A percentile compares a stretch with the other conserved stretches of the same genome.
These are phyloP conservation scores for Candida smagusa DNA, from an alignment of 1,139 yeast species.

Conservation along the genomic window DNA sequence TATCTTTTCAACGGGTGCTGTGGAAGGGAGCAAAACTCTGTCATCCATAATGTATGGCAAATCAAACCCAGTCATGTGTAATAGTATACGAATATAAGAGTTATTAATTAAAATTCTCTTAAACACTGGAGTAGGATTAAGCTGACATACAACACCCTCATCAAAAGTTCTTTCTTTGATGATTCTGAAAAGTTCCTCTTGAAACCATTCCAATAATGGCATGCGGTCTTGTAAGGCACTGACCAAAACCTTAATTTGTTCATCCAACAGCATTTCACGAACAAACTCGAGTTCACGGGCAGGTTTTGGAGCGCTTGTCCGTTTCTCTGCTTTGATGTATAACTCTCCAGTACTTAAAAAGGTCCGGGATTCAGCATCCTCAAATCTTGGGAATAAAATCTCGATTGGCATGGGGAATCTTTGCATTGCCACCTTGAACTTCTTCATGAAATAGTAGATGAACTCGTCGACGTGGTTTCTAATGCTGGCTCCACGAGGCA, in stretches of 20 bases:
- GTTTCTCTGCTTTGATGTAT: conserved; percentile 20
- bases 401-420: conserved; percentile 65
- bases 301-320: conserved; percentile 19
- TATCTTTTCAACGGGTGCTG: conserved; percentile 18
- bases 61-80: conserved; percentile 33
- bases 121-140: conserved; percentile 17
- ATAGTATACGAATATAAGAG: conserved; percentile 32
- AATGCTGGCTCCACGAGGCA: conserved; percentile 36
- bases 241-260: conserved; percentile 44
- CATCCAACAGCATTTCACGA: conserved; percentile 30
- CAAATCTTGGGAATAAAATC: conserved; percentile 61
- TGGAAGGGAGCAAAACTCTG: conserved; percentile 26
- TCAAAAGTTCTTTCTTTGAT: conserved; percentile 20
- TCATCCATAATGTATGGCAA: conserved; percentile 35
- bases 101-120: conserved; percentile 34
- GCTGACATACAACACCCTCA: conserved; percentile 9
- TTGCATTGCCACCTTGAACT: conserved; percentile 48
- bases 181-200: conserved; percentile 34
- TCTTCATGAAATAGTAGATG: conserved; percentile 63
- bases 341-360: conserved; percentile 54
- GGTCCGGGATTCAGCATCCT: conserved; percentile 35
- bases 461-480: conserved; percentile 65
- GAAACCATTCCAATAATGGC: conserved; percentile 41
- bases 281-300: conserved; percentile 41
- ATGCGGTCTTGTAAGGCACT: conserved; percentile 48